Evolutionary conservation across 148 eudicot species (phyloP).

Genomic region (Camellia granthamiana): DNA sequence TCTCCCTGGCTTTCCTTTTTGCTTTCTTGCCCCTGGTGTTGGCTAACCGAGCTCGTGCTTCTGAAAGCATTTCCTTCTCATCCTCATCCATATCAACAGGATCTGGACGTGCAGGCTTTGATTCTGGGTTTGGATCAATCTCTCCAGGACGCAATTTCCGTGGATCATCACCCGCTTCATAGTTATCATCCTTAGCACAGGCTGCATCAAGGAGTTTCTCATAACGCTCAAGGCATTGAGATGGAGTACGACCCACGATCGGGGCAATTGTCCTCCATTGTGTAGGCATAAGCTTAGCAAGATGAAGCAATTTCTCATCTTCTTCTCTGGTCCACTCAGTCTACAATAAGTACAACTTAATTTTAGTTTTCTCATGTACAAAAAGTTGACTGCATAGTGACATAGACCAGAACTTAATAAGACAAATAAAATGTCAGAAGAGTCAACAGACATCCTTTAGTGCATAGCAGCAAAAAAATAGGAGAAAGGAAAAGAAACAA

Average conservation of each 20-base stretch:
- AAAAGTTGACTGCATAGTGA: conserved; percentile 7
- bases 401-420: background rate
- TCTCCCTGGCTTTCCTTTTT: conserved; percentile 96
- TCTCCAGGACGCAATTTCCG: conserved; percentile 96
- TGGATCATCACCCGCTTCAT: conserved; percentile 94
- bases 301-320: conserved; percentile 94
- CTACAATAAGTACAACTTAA: conserved; percentile 34
- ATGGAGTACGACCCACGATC: conserved; percentile 98
- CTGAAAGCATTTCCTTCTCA: conserved; percentile 99
- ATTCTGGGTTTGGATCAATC: conserved; percentile 97
- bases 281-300: conserved; percentile 98
- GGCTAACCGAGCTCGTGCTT: conserved; percentile 95
- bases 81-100: conserved; percentile 99
- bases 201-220: conserved; percentile 98
- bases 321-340: conserved; percentile 99
- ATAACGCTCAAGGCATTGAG: conserved; percentile 96
- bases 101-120: conserved; percentile 98
- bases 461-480: background rate
- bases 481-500: background rate
- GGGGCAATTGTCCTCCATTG: conserved; percentile 99
- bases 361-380: conserved; percentile 6
- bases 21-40: conserved; percentile 98
- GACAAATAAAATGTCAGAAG: background rate
- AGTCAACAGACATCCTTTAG: background rate
- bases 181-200: conserved; percentile 87